phyloP scores from a whole-genome alignment of 2,329 filamentous ascomycete species.

The Uncinocarpus reesii region DNA sequence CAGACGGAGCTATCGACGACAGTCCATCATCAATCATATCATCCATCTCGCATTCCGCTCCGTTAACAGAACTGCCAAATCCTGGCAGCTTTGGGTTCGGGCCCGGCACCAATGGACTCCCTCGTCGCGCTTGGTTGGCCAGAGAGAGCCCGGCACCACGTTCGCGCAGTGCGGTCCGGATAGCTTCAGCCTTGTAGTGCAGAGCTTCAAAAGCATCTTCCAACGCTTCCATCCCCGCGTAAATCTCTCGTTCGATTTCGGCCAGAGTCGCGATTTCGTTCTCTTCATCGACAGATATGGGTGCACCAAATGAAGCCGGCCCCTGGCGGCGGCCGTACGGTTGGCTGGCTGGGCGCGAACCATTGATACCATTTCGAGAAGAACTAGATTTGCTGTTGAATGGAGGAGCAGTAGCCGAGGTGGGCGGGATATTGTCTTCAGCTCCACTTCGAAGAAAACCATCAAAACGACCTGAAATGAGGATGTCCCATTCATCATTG shows the following conservation, averaged over 20 bases:
- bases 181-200: constrained; percentile 72
- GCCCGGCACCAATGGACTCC: constrained; percentile 14
- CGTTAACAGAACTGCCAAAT: constrained; percentile 14
- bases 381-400: constrained; percentile 27
- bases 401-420: constrained; percentile 19
- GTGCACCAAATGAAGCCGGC: constrained; percentile 51
- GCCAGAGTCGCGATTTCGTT: constrained; percentile 81
- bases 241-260: constrained; percentile 88
- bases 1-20: constrained; percentile 39
- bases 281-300: constrained; percentile 86
- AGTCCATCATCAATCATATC: constrained; percentile 38
- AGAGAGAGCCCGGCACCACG: constrained; percentile 63
- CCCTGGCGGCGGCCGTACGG: constrained; percentile 31
- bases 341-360: constrained; percentile 33
- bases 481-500: constrained; percentile 89
- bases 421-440: constrained; percentile 43
- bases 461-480: constrained; percentile 87
- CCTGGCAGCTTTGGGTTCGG: constrained; percentile 1
- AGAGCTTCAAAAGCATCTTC: constrained; percentile 89
- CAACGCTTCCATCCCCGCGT: constrained; percentile 82
- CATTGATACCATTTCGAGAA: constrained; percentile 23
- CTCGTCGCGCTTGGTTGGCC: constrained; percentile 37
- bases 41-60: constrained; percentile 35
- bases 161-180: constrained; percentile 68
- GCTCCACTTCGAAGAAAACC: constrained; percentile 92